These are phyloP conservation scores for Thermomucor indicae-seudaticae DNA, from an alignment of 371 early-diverging fungal genomes.

Conservation along the genomic window DNA sequence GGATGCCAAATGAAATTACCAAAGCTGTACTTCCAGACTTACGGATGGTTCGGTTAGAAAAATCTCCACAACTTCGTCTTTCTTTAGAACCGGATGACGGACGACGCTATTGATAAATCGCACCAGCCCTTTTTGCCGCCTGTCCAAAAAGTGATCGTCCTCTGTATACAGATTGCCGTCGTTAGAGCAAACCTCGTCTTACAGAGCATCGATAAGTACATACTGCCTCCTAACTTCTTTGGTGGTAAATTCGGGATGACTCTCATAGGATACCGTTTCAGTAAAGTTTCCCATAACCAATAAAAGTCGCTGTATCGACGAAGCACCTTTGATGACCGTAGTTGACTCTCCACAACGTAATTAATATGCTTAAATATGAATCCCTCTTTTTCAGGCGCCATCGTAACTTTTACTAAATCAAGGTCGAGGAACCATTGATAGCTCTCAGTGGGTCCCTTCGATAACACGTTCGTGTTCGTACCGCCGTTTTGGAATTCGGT, in stretches of 20 bases:
- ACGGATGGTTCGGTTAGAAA: constrained; percentile 69
- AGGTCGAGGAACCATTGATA: constrained; percentile 34
- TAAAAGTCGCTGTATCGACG: constrained; percentile 85
- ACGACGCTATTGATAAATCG: constrained; percentile 71
- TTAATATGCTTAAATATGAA: constrained; percentile 79
- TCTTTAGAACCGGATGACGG: constrained; percentile 66
- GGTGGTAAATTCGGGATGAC: constrained; percentile 67
- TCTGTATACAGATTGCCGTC: too few relatives aligned
- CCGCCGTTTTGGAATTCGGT: too few relatives aligned
- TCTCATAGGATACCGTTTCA: constrained; percentile 70
- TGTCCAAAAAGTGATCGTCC: constrained; percentile 65
- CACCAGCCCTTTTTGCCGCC: constrained; percentile 61
- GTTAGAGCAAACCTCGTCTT: too few relatives aligned
- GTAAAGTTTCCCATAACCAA: constrained; percentile 71
- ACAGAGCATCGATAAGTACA: too few relatives aligned
- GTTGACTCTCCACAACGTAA: constrained; percentile 69
- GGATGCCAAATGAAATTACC: neutral
- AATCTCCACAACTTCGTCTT: constrained; percentile 57
- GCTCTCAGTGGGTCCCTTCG: constrained; percentile 4
- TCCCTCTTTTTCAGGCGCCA: constrained; percentile 73
- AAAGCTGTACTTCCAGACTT: constrained; percentile 1
- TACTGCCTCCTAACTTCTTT: constrained; percentile 52
- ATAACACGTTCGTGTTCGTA: neutral
- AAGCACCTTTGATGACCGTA: constrained; percentile 54
- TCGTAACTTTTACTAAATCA: constrained; percentile 44